Base-by-base conservation (phyloP, 192 early-diverging fungal genomes). In the Backusella psychrophila region DNA sequence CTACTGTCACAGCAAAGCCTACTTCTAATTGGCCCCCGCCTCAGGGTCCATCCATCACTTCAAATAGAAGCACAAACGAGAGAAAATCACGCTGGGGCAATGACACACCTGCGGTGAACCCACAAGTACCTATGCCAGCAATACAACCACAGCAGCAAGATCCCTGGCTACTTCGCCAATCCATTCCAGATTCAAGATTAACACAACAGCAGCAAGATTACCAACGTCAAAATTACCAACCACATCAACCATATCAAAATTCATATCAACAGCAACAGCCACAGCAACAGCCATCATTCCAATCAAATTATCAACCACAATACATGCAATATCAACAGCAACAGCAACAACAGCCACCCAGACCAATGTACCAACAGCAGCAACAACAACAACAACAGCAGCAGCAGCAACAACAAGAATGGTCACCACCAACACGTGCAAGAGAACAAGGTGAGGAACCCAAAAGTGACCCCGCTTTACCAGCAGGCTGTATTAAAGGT, bases 401-500 rank as follows among this genome's bases (percentile, higher is more conserved):
- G 38, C 74, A 41, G 31, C 59, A 65, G 11, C 63, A 41, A 14
- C 53, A 41, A n/a, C 21, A 68, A n/a, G n/a, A 31, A 34, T 38
- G 41, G 26, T 0, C 49, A 19, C 73, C 59, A 56, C 53, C 73
- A 26, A 8, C 35, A 9, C 56, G 21, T 71, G 69, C 29, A 1
- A 44, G 6, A 23, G n/a, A 12, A 36, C 52, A 73, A 34, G 52
- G 34, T 12, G 59, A 29, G 34, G 75, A 66, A 0, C 67, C 68
- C 35, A n/a, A 52, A 59, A 74, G n/a, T 66, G 81, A 82, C 29
- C 73, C 65, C 6, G 29, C 66, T 17, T 67, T 82, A 29, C 81
- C 81, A 31, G 49, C 69, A 33, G 73, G 74, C 2, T 68, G 44
- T 26, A 82, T 82, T 69, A 59, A 77, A 82, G 77, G 81, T 82